phyloP scores from a whole-genome alignment of 148 eudicot species.

The Bassia scoparia region DNA sequence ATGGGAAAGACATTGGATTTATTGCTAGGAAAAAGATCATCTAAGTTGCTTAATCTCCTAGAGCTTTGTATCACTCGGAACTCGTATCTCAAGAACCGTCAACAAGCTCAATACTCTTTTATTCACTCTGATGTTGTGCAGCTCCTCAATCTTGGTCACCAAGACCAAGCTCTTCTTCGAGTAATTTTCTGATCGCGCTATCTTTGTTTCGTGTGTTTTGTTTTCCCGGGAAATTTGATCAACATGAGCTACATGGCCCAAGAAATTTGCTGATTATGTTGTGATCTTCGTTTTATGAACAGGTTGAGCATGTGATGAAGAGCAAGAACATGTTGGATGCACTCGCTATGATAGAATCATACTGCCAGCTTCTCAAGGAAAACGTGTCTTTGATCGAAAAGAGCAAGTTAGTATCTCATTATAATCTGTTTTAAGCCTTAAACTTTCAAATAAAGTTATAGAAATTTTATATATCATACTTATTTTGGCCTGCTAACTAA shows the following conservation, averaged over 20 bases:
- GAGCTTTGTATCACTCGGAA: conserved; percentile 38
- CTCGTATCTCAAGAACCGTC: conserved; percentile 48
- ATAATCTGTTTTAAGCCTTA: not conserved
- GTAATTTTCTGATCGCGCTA: conserved; percentile 27
- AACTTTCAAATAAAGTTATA: not conserved
- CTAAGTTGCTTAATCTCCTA: conserved; percentile 17
- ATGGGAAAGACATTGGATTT: conserved; percentile 28
- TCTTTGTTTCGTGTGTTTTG: not conserved
- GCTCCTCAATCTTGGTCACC: conserved; percentile 49
- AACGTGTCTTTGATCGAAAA: conserved; percentile 23
- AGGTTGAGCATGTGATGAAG: conserved; percentile 60
- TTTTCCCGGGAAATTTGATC: too few species aligned
- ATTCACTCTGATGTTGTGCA: conserved; percentile 58
- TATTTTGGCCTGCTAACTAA: not conserved
- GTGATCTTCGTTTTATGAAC: not conserved
- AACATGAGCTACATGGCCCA: not conserved
- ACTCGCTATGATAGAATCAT: conserved; percentile 24
- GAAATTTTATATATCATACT: not conserved
- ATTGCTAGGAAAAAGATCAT: conserved; percentile 24
- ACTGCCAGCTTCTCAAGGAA: conserved; percentile 26
- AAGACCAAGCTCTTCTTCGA: conserved; percentile 58
- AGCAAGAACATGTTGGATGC: conserved; percentile 50
- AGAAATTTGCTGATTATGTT: not conserved
- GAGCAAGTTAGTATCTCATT: conserved; percentile 21
- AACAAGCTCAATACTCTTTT: conserved; percentile 36